These are phyloP conservation scores for Guillardia theta DNA, from an alignment of 78 protist genomes.

Conservation along the genomic window DNA sequence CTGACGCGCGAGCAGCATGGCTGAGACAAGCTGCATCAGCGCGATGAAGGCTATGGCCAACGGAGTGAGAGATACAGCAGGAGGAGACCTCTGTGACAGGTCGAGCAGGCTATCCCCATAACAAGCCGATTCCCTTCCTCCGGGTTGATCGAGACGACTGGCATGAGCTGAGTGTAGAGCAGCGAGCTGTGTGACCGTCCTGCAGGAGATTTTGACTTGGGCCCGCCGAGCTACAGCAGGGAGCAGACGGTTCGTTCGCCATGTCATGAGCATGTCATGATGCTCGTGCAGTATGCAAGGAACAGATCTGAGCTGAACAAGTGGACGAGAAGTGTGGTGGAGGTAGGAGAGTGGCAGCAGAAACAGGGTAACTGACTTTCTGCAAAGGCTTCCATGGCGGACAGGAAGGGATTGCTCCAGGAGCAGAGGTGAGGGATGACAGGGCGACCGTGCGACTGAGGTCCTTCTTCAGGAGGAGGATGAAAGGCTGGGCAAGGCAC, in stretches of 20 bases:
- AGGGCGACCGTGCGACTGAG: too few relatives aligned
- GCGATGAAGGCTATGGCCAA: slow-evolving; percentile 20
- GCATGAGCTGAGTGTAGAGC: too few relatives aligned
- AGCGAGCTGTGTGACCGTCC: too few relatives aligned
- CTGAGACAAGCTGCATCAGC: not conserved
- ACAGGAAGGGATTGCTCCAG: too few relatives aligned
- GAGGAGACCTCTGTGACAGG: too few relatives aligned
- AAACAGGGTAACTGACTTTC: too few relatives aligned
- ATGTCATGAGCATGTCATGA: not conserved
- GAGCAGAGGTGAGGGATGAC: not conserved
- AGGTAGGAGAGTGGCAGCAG: not conserved
- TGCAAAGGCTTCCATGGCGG: too few relatives aligned
- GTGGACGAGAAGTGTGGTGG: not conserved
- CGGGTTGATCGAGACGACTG: not conserved
- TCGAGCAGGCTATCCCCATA: slow-evolving; percentile 4
- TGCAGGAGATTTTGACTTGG: not conserved
- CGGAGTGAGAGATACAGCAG: too few relatives aligned
- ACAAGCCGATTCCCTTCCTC: not conserved
- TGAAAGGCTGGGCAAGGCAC: not conserved
- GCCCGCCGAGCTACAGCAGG: not conserved
- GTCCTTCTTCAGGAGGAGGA: too few relatives aligned
- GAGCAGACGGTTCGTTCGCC: not conserved
- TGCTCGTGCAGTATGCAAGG: not conserved
- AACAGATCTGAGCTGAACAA: not conserved
- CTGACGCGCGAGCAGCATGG: too few relatives aligned